Conservation (phyloP, 139 green algal species). For the Tetradesmus obliquus region DNA sequence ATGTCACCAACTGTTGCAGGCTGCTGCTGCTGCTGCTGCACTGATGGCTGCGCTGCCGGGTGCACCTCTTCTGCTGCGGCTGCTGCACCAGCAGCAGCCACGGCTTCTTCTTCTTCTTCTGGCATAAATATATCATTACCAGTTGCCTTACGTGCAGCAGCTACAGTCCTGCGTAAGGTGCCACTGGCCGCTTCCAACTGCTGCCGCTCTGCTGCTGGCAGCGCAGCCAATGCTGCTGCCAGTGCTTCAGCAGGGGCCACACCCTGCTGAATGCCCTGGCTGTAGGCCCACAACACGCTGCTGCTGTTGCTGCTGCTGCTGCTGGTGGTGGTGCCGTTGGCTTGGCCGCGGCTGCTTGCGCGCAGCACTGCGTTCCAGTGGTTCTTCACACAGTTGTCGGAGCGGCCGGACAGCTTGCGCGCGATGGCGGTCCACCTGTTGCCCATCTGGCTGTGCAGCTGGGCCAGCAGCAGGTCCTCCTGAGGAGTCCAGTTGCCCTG, state of each 20-base stretch:
- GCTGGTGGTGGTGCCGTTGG: background rate
- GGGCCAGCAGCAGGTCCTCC: slow-evolving; percentile 37
- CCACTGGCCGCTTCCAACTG: too few species aligned
- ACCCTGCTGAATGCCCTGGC: background rate
- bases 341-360: background rate
- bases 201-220: background rate
- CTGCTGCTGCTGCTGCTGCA: slow-evolving; percentile 8
- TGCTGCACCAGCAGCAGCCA: background rate
- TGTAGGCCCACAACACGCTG: slow-evolving; percentile 33
- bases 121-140: too few species aligned
- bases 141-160: too few species aligned
- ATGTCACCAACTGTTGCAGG: background rate
- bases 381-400: slow-evolving; percentile 49
- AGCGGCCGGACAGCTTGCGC: slow-evolving; percentile 21
- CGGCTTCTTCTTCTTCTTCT: too few species aligned
- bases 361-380: slow-evolving; percentile 36
- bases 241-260: background rate
- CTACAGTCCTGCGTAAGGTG: too few species aligned
- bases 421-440: slow-evolving; percentile 39
- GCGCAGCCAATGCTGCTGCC: background rate
- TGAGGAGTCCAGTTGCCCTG: slow-evolving; percentile 56
- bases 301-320: too few species aligned
- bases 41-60: background rate
- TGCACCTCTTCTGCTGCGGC: background rate
- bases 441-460: slow-evolving; percentile 38